phyloP scores from a whole-genome alignment of 228 moss, liverwort and hornwort species.

The Sphagnum fallax region DNA sequence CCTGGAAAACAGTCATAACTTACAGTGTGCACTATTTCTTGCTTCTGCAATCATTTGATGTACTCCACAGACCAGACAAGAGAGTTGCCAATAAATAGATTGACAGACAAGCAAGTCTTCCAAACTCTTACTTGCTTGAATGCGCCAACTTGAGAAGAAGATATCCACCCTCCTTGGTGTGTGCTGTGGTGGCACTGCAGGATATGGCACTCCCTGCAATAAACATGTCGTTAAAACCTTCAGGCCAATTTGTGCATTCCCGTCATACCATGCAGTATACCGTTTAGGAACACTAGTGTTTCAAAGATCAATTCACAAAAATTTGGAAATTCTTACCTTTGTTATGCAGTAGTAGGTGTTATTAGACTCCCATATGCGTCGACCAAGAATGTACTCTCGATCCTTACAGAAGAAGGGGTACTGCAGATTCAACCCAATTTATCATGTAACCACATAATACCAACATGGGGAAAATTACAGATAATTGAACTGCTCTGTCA shows the following conservation, averaged over 20 bases:
- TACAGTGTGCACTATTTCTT: too few species aligned
- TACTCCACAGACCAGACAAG: too few species aligned
- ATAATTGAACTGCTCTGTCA: too few species aligned
- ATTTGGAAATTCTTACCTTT: conserved; percentile 31
- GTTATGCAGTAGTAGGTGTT: conserved; percentile 68
- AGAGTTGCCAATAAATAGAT: too few species aligned
- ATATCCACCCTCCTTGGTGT: conserved; percentile 71
- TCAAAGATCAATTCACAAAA: background rate
- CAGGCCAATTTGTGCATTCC: too few species aligned
- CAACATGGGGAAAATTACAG: too few species aligned
- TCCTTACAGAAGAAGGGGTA: conserved; percentile 96
- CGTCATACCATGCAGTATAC: too few species aligned
- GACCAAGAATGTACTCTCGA: conserved; percentile 82
- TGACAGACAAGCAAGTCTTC: too few species aligned
- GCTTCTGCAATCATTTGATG: too few species aligned
- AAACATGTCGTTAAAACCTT: background rate
- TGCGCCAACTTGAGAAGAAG: conserved; percentile 82
- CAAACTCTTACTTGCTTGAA: conserved; percentile 53
- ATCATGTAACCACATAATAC: too few species aligned
- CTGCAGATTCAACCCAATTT: conserved; percentile 14
- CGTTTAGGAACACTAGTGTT: background rate
- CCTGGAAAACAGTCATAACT: too few species aligned
- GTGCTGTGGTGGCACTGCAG: conserved; percentile 38
- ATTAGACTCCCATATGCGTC: conserved; percentile 77
- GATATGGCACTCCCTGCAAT: conserved; percentile 54